These are phyloP conservation scores for Phlyctochytrium planicorne DNA, from an alignment of 192 early-diverging fungal species.

Conservation along the genomic window DNA sequence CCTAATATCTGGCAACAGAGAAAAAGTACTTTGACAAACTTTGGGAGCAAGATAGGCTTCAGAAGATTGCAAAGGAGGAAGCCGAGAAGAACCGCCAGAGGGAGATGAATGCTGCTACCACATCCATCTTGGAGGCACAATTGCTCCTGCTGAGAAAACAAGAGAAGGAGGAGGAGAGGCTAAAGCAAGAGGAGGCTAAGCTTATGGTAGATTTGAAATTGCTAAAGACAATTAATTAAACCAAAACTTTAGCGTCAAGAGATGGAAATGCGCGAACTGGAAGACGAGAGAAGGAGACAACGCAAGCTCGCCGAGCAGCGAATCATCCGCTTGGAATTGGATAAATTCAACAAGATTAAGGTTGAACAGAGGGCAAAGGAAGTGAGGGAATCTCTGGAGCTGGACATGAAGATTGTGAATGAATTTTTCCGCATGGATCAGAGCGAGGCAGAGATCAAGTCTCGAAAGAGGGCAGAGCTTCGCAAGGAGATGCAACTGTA, in stretches of 20 bases:
- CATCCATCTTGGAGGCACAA: conserved; percentile 42
- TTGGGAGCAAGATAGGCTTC: conserved; percentile 52
- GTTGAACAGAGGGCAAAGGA: conserved; percentile 35
- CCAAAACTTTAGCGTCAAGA: conserved; percentile 42
- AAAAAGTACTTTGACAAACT: conserved; percentile 49
- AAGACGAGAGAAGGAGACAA: conserved; percentile 42
- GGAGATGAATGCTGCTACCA: conserved; percentile 37
- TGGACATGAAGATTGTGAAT: conserved; percentile 46
- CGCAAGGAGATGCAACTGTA: conserved; percentile 47
- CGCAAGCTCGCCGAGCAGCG: conserved; percentile 43
- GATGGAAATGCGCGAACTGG: conserved; percentile 31
- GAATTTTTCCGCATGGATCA: conserved; percentile 45
- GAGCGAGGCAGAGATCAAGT: conserved; percentile 30
- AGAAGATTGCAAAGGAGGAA: conserved; percentile 51
- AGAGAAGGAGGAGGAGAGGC: conserved; percentile 40
- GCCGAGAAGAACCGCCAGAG: conserved; percentile 26
- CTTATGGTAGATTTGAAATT: conserved; percentile 38
- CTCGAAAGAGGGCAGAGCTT: conserved; percentile 36
- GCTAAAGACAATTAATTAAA: not conserved
- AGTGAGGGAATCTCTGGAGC: conserved; percentile 37
- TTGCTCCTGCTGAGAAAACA: conserved; percentile 37
- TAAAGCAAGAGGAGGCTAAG: conserved; percentile 50
- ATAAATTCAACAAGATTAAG: conserved; percentile 49
- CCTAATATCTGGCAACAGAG: conserved; percentile 22
- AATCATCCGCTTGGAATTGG: conserved; percentile 41